These are phyloP conservation scores for Malbranchea zuffiana DNA, from an alignment of 2,329 filamentous ascomycete genomes.

Conservation along the genomic window DNA sequence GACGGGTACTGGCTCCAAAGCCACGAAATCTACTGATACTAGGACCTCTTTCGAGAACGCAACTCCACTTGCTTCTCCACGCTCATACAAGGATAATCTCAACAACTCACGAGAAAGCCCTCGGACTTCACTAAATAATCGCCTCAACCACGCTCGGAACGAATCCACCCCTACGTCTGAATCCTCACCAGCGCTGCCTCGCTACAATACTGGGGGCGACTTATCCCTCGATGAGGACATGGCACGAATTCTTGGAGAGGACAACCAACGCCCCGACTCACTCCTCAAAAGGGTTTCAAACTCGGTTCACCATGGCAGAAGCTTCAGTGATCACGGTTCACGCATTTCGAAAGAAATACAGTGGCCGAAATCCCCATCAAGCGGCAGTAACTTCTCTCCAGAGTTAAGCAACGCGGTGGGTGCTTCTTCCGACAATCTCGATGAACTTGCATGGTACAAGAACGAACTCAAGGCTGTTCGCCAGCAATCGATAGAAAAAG, in stretches of 20 bases:
- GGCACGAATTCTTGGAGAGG: conserved; percentile 71
- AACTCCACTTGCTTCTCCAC: conserved; percentile 10
- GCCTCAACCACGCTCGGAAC: conserved; percentile 29
- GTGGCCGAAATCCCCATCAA: conserved; percentile 59
- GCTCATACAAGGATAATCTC: conserved; percentile 4
- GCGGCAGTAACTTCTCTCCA: conserved; percentile 37
- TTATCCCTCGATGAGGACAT: conserved; percentile 95
- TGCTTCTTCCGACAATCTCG: conserved; percentile 43
- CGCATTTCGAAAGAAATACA: conserved; percentile 51
- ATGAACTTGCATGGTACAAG: conserved; percentile 55
- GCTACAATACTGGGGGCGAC: conserved; percentile 68
- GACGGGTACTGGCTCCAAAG: conserved; percentile 4
- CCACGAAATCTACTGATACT: conserved; percentile 1
- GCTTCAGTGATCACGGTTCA: conserved; percentile 60
- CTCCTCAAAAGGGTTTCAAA: conserved; percentile 85
- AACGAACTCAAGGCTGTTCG: conserved; percentile 73
- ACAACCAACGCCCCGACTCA: conserved; percentile 54
- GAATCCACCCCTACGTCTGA: conserved; percentile 39
- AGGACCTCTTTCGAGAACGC: conserved; percentile 10
- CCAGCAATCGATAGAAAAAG: conserved; percentile 72
- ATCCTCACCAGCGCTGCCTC: conserved; percentile 55
- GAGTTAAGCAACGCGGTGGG: conserved; percentile 65
- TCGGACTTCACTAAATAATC: conserved; percentile 13
- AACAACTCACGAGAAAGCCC: conserved; percentile 6
- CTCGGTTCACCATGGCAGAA: conserved; percentile 83